These are phyloP conservation scores for Phytophthora pini DNA, from an alignment of 352 stramenopile genomes.

Conservation along the genomic window DNA sequence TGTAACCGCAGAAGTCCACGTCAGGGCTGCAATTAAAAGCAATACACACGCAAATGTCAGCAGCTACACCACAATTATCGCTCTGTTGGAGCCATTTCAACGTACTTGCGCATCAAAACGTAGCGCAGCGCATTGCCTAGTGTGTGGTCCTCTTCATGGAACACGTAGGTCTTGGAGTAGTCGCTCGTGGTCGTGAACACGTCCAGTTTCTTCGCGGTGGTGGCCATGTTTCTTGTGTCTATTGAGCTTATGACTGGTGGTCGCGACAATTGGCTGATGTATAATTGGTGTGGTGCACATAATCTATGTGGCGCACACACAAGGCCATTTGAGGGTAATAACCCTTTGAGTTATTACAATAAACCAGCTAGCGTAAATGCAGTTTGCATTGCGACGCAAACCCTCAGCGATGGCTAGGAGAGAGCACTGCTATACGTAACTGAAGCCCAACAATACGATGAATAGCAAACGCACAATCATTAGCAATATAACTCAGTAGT, in stretches of 20 bases:
- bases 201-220: constrained; percentile 75
- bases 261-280: background rate
- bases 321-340: too few species aligned
- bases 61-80: background rate
- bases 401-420: too few species aligned
- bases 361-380: too few species aligned
- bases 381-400: too few species aligned
- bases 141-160: constrained; percentile 92
- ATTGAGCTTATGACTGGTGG: constrained; percentile 27
- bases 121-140: constrained; percentile 92
- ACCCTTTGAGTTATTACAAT: too few species aligned
- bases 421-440: too few species aligned
- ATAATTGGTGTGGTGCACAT: background rate
- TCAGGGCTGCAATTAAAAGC: constrained; percentile 65
- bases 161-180: constrained; percentile 89
- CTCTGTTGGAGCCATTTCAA: constrained; percentile 9
- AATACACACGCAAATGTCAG: constrained; percentile 5
- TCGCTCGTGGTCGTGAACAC: constrained; percentile 82
- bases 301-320: too few species aligned
- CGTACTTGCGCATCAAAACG: constrained; percentile 92
- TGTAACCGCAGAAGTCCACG: constrained; percentile 96
- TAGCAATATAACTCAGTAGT: too few species aligned
- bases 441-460: too few species aligned
- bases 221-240: constrained; percentile 24
- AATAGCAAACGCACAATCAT: too few species aligned